Percentiles rank a stretch among this genome's conserved stretches.
Conservation (phyloP, 2,329 filamentous ascomycete species). For the Colletotrichum trifolii region DNA sequence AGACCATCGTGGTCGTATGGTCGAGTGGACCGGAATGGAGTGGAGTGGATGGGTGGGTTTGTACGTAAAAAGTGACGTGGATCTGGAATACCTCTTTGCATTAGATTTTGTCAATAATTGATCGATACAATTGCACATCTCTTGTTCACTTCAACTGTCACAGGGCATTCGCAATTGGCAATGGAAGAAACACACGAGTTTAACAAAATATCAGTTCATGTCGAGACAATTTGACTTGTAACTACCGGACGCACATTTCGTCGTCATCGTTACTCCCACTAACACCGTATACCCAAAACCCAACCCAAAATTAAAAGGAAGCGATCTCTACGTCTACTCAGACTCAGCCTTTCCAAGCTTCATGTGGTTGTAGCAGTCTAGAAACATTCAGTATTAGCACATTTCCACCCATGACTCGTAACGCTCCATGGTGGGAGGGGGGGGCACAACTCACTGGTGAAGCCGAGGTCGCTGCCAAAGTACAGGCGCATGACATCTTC, state of each 20-base stretch:
- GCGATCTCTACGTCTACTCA: neutral
- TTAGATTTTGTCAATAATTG: neutral
- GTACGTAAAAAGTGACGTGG: slow-evolving; percentile 10
- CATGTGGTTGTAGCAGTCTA: slow-evolving; percentile 68
- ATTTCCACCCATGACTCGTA: no score
- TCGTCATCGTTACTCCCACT: slow-evolving; percentile 23
- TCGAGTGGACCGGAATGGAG: neutral
- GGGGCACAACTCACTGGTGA: slow-evolving; percentile 63
- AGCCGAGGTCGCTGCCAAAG: slow-evolving; percentile 76
- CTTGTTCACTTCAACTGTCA: neutral
- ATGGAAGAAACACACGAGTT: no score
- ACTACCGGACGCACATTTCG: slow-evolving; percentile 14
- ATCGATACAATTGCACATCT: neutral
- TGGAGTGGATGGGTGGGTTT: neutral
- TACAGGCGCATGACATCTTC: slow-evolving; percentile 71
- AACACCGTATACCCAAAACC: slow-evolving; percentile 20
- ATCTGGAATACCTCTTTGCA: neutral
- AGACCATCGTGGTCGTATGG: slow-evolving; percentile 30
- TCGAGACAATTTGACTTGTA: slow-evolving; percentile 7
- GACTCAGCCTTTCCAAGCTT: slow-evolving; percentile 47
- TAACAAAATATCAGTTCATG: no score
- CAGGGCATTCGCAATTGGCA: no score
- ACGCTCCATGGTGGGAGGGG: neutral
- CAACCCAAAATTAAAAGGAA: neutral
- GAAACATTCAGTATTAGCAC: slow-evolving; percentile 36